phyloP scores from a whole-genome alignment of 2,329 filamentous ascomycete species.

The Nannizziopsis arthrosporioides region DNA sequence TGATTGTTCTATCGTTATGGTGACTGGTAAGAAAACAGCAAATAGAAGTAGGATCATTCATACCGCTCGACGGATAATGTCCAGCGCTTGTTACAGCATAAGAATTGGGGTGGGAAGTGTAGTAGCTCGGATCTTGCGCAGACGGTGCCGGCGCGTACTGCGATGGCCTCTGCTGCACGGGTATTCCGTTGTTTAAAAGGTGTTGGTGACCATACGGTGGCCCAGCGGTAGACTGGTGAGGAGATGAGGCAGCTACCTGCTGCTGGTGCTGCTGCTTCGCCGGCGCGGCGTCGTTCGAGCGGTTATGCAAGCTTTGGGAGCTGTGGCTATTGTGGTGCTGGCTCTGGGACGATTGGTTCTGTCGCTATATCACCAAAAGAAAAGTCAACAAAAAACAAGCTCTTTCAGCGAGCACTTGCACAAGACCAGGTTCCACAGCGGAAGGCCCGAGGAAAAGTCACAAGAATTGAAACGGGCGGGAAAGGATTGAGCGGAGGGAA shows the following conservation, averaged over 20 bases:
- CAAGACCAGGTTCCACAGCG: not conserved
- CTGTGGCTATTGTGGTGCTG: slow-evolving; percentile 21
- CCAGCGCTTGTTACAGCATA: slow-evolving; percentile 75
- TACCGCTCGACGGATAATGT: slow-evolving; percentile 79
- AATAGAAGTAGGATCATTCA: slow-evolving; percentile 31
- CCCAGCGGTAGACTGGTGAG: slow-evolving; percentile 31
- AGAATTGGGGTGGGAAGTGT: slow-evolving; percentile 66
- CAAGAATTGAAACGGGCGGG: not conserved
- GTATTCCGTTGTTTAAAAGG: slow-evolving; percentile 30
- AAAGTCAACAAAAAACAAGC: not conserved
- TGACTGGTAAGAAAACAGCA: not conserved
- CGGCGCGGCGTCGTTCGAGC: not conserved
- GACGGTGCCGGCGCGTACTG: slow-evolving; percentile 54
- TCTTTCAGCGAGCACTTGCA: not conserved
- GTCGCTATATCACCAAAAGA: slow-evolving; percentile 20
- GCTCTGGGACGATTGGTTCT: slow-evolving; percentile 21
- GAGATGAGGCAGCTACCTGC: not conserved
- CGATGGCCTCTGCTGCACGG: slow-evolving; percentile 36
- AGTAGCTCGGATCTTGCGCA: slow-evolving; percentile 55
- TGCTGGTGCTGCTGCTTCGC: not conserved
- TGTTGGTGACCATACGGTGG: slow-evolving; percentile 24
- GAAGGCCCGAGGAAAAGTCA: not conserved
- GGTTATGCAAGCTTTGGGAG: slow-evolving; percentile 16
- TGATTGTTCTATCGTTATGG: slow-evolving; percentile 38
- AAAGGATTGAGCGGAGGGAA: not conserved